These are phyloP conservation scores for Trichoderma asperellum DNA, from an alignment of 2,329 filamentous ascomycete species.

Conservation along the genomic window DNA sequence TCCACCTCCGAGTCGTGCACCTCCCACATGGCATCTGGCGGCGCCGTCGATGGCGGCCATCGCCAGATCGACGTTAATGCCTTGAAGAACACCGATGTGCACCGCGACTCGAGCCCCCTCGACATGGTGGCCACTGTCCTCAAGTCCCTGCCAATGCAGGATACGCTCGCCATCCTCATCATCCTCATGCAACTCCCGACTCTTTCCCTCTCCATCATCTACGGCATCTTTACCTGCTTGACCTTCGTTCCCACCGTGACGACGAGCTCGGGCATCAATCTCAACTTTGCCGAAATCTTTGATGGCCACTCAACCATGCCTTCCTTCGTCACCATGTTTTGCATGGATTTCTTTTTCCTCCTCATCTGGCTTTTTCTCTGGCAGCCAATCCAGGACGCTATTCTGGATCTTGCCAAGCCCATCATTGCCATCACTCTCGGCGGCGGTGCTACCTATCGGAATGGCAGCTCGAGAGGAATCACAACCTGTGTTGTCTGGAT, in stretches of 20 bases:
- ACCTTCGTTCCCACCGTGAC: constrained; percentile 88
- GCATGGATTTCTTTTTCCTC: constrained; percentile 82
- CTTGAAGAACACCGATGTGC: constrained; percentile 68
- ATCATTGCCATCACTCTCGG: constrained; percentile 91
- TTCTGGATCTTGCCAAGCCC: constrained; percentile 87
- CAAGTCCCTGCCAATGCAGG: constrained; percentile 84
- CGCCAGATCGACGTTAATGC: constrained; percentile 72
- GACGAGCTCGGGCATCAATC: constrained; percentile 74
- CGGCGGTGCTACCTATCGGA: constrained; percentile 72
- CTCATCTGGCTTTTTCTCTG: constrained; percentile 86
- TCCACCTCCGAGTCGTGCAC: constrained; percentile 57
- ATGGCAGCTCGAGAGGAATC: constrained; percentile 72
- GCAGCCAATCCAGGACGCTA: constrained; percentile 84
- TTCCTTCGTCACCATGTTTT: constrained; percentile 80
- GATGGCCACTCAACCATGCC: constrained; percentile 85
- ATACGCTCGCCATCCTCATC: constrained; percentile 95
- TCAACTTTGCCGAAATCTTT: constrained; percentile 89
- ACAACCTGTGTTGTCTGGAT: constrained; percentile 73
- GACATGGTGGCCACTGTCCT: constrained; percentile 84
- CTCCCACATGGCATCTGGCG: constrained; percentile 44
- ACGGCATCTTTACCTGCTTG: constrained; percentile 88
- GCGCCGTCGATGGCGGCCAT: constrained; percentile 54
- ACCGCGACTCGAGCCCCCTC: constrained; percentile 72
- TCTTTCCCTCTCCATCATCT: constrained; percentile 83
- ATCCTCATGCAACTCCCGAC: constrained; percentile 91